Percentiles rank a stretch among this genome's conserved stretches.
phyloP scores from a whole-genome alignment of 208 protist genomes.

The Dictyostelium gargantuum region DNA sequence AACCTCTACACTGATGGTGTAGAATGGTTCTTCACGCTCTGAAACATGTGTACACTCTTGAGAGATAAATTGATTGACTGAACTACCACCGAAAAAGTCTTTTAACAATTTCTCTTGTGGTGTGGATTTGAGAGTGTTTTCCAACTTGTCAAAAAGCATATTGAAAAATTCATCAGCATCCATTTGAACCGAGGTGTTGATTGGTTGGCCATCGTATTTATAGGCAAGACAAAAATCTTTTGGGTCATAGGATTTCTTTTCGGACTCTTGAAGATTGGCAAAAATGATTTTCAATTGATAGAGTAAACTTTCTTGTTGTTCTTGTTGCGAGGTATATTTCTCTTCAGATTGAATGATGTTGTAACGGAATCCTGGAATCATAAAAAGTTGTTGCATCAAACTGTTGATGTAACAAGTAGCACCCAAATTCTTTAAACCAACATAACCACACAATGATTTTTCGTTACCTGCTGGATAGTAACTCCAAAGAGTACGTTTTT shows the following conservation, averaged over 20 bases:
- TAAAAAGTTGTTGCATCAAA: slow-evolving; percentile 85
- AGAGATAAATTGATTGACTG: slow-evolving; percentile 80
- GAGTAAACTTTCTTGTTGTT: slow-evolving; percentile 22
- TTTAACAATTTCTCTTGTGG: slow-evolving; percentile 70
- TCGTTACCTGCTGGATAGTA: slow-evolving; percentile 68
- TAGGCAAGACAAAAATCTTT: slow-evolving; percentile 75
- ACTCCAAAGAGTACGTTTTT: slow-evolving; percentile 19
- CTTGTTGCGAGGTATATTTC: not conserved
- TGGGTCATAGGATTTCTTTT: slow-evolving; percentile 80
- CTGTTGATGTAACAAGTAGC: slow-evolving; percentile 87
- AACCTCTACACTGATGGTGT: slow-evolving; percentile 84
- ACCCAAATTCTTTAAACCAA: slow-evolving; percentile 82
- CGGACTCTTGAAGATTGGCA: slow-evolving; percentile 79
- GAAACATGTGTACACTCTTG: slow-evolving; percentile 78
- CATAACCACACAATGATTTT: slow-evolving; percentile 74
- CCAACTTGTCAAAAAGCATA: slow-evolving; percentile 85
- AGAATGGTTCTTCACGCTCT: slow-evolving; percentile 84
- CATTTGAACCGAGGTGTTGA: slow-evolving; percentile 84
- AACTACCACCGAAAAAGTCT: slow-evolving; percentile 79
- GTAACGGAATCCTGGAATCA: slow-evolving; percentile 80
- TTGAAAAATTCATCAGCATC: slow-evolving; percentile 90
- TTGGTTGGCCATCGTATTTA: slow-evolving; percentile 80
- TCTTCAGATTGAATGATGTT: slow-evolving; percentile 61
- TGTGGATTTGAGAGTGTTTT: slow-evolving; percentile 75
- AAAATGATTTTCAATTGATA: slow-evolving; percentile 83